These are phyloP conservation scores for Millerozyma miso DNA, from an alignment of 805 yeast species.

Conservation along the genomic window DNA sequence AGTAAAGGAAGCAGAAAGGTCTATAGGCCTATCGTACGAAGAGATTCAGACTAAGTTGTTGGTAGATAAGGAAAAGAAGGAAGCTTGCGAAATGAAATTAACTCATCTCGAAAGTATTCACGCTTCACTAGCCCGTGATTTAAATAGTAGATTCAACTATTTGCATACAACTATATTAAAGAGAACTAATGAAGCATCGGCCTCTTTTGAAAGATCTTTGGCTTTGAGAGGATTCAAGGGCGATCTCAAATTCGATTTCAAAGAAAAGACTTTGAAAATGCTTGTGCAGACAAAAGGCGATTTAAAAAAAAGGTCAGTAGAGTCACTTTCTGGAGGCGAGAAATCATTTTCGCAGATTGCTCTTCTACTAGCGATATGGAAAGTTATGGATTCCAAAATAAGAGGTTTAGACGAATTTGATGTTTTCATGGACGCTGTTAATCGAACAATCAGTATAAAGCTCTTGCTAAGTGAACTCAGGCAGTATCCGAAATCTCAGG, in stretches of 20 bases:
- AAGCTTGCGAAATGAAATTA: conserved; percentile 39
- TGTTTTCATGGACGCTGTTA: conserved; percentile 94
- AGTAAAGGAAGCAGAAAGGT: conserved; percentile 49
- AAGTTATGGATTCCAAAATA: conserved; percentile 80
- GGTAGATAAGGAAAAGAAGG: conserved; percentile 38
- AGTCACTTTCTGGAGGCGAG: conserved; percentile 93
- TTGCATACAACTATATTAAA: conserved; percentile 30
- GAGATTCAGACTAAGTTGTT: conserved; percentile 48
- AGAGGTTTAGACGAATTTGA: conserved; percentile 95
- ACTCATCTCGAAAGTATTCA: conserved; percentile 27
- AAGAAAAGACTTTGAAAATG: conserved; percentile 47
- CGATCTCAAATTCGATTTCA: conserved; percentile 58
- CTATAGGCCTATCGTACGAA: conserved; percentile 53
- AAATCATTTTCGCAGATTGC: conserved; percentile 92
- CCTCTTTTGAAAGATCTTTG: conserved; percentile 54
- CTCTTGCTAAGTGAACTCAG: conserved; percentile 67
- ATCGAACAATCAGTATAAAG: conserved; percentile 73
- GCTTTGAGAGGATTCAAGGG: conserved; percentile 73
- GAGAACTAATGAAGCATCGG: conserved; percentile 27
- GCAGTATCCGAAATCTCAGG: conserved; percentile 66
- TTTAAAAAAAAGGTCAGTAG: conserved; percentile 61
- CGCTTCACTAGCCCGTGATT: conserved; percentile 22
- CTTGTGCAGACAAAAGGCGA: conserved; percentile 60
- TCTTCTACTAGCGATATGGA: conserved; percentile 85
- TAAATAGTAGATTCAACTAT: conserved; percentile 28